Evolutionary conservation across 805 yeast genomes (phyloP), one percentile per base, ranked within the genome.

Genomic region (Clavispora santaluciae): DNA sequence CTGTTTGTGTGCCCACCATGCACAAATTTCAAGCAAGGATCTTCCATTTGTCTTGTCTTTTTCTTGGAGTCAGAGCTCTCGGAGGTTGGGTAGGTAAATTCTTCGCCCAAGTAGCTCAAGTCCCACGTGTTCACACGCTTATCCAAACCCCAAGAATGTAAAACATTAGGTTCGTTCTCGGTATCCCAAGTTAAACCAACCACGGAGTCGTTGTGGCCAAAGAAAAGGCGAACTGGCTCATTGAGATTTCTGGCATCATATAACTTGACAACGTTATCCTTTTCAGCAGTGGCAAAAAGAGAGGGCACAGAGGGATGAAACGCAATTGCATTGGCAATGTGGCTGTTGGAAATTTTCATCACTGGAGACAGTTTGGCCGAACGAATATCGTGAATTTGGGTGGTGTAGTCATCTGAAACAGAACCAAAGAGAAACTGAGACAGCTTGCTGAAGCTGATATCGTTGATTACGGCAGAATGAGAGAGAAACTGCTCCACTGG

Each of bases 1-100:
- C 80, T 71, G 36, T 76, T 78, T 2, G 89, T 78, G 63, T 88
- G 96, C 10, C 96, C 96, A 12, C 95, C 95, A 60, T 89, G 95
- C 54, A 86, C 75, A 56, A 86, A 88, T 18, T 65, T 63, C 42
- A 88, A 72, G 57, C 88, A 83, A 5, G 95, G 93, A 48, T 89
- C 95, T 9, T 79, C 78, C 45, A 75, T 76, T 22, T 46, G 49
- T 41, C 50, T 61, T 22, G 73, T 72, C 46, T 76, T 81, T 49
- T 75, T 83, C 39, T 70, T 75, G 43, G 76, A 76, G 38, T 68
- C 73, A 9, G 38, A 36, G 9, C 24, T 22, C 3, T 56, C 62
- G 11, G 44, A 43, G 6, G 45, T 45, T 1, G 71, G 70, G 35
- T 66, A 63, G 2, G 55, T 33, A 46, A 74, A 77, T 24, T 78